Evolutionary conservation across 2,329 filamentous ascomycete genomes (phyloP).

Genomic region (Zarea fungicola): DNA sequence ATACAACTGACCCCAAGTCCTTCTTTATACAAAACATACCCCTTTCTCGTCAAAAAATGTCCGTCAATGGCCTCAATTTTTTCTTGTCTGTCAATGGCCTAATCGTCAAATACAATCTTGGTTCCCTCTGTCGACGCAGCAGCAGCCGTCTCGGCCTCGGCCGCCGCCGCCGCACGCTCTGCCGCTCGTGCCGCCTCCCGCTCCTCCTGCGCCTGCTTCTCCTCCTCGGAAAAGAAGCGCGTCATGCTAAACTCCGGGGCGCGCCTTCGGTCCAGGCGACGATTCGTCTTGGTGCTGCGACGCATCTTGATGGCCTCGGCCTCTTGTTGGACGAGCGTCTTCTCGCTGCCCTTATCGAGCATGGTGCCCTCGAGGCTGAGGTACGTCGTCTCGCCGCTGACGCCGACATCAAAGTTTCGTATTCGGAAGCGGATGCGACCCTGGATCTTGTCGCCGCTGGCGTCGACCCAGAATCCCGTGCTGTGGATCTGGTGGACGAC

Average conservation of each 20-base stretch:
- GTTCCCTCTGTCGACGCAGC: neutral
- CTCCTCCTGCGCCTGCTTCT: slow-evolving; percentile 36
- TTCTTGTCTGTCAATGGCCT: slow-evolving; percentile 15
- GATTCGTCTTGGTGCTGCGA: slow-evolving; percentile 30
- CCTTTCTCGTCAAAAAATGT: no score
- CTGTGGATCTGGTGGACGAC: slow-evolving; percentile 48
- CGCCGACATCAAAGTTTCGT: slow-evolving; percentile 75
- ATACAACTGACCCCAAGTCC: neutral
- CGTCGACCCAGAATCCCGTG: slow-evolving; percentile 72
- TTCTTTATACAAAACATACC: slow-evolving; percentile 1
- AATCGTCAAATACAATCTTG: slow-evolving; percentile 14
- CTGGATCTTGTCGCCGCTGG: slow-evolving; percentile 60
- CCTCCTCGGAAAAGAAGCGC: slow-evolving; percentile 44
- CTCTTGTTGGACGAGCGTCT: slow-evolving; percentile 41
- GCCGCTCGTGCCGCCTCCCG: slow-evolving; percentile 13
- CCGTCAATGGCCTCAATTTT: slow-evolving; percentile 17
- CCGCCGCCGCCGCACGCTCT: slow-evolving; percentile 5
- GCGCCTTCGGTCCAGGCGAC: slow-evolving; percentile 28
- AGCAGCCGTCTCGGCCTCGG: neutral
- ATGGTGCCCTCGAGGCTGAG: slow-evolving; percentile 87
- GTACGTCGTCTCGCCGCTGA: slow-evolving; percentile 71
- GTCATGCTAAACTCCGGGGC: slow-evolving; percentile 54
- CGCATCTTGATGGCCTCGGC: slow-evolving; percentile 36
- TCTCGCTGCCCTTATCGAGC: slow-evolving; percentile 63
- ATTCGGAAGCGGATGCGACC: slow-evolving; percentile 73